These are phyloP conservation scores for Polyplosphaeria fusca DNA, from an alignment of 495 filamentous ascomycete genomes.

Conservation along the genomic window DNA sequence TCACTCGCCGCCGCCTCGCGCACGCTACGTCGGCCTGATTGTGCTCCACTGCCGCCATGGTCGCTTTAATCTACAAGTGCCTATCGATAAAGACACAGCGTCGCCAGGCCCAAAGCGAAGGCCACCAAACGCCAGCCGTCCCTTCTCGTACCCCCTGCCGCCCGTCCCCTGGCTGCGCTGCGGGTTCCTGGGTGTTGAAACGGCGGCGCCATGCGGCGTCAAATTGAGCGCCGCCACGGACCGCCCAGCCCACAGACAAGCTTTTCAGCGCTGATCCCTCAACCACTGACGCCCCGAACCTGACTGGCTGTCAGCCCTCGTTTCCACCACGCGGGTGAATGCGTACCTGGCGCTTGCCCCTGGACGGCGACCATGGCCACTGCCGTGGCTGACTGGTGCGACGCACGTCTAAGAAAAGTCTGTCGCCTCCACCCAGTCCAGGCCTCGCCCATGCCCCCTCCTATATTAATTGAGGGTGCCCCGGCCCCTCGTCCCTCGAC, in stretches of 20 bases:
- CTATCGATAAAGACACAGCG: too few species aligned
- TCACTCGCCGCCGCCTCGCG: too few species aligned
- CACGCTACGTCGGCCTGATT: too few species aligned
- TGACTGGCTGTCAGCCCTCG: slow-evolving; percentile 1
- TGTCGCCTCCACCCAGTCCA: slow-evolving; percentile 14
- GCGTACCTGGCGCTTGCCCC: slow-evolving; percentile 15
- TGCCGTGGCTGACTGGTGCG: slow-evolving; percentile 19
- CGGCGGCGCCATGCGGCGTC: slow-evolving; percentile 17
- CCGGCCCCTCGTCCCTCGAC: slow-evolving; percentile 12
- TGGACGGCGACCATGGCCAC: not conserved
- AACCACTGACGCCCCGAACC: not conserved
- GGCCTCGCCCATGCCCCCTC: slow-evolving; percentile 1
- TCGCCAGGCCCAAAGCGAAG: not conserved
- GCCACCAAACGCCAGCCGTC: not conserved
- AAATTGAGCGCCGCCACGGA: slow-evolving; percentile 19
- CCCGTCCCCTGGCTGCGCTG: slow-evolving; percentile 6
- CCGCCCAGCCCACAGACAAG: slow-evolving; percentile 6
- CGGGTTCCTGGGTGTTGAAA: slow-evolving; percentile 27
- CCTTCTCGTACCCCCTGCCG: not conserved
- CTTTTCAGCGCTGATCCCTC: slow-evolving; percentile 13
- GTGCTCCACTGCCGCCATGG: too few species aligned
- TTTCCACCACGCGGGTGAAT: slow-evolving; percentile 1
- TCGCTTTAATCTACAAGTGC: too few species aligned
- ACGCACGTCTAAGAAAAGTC: slow-evolving; percentile 28
- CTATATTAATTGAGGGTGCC: slow-evolving; percentile 26